These are phyloP conservation scores for Trichothecium roseum DNA, from an alignment of 2,329 filamentous ascomycete genomes.

Conservation along the genomic window DNA sequence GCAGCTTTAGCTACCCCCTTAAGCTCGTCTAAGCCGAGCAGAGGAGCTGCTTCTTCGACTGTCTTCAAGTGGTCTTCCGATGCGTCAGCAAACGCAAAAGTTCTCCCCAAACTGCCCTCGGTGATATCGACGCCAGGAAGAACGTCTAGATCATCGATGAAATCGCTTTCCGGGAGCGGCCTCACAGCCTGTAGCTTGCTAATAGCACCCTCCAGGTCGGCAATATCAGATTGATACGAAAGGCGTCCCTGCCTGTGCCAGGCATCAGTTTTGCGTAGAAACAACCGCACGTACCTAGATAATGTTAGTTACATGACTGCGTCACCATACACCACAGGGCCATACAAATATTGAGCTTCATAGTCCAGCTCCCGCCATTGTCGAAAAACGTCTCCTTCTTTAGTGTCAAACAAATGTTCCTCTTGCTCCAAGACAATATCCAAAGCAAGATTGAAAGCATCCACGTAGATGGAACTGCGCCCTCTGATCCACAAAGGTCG, in stretches of 20 bases:
- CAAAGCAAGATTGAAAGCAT: constrained; percentile 89
- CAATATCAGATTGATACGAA: constrained; percentile 74
- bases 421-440: constrained; percentile 87
- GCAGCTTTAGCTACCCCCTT: constrained; percentile 76
- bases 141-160: constrained; percentile 7
- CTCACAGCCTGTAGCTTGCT: constrained; percentile 49
- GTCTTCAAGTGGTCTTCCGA: constrained; percentile 64
- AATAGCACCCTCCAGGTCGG: constrained; percentile 59
- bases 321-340: constrained; percentile 2
- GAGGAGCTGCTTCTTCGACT: constrained; percentile 71
- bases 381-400: constrained; percentile 66
- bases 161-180: constrained; percentile 35
- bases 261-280: constrained; percentile 79
- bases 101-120: constrained; percentile 35
- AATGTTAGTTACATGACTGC: constrained; percentile 5
- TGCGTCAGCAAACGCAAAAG: constrained; percentile 70
- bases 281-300: constrained; percentile 75
- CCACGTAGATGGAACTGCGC: constrained; percentile 86
- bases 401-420: constrained; percentile 72
- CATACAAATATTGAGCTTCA: constrained; percentile 83
- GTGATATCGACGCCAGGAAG: constrained; percentile 25
- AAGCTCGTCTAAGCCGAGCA: constrained; percentile 80
- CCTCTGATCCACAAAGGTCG: constrained; percentile 54
- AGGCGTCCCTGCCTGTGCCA: constrained; percentile 80
- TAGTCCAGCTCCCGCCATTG: constrained; percentile 67